Conservation (phyloP, 371 early-diverging fungal genomes). For the Batkoa obscura region DNA sequence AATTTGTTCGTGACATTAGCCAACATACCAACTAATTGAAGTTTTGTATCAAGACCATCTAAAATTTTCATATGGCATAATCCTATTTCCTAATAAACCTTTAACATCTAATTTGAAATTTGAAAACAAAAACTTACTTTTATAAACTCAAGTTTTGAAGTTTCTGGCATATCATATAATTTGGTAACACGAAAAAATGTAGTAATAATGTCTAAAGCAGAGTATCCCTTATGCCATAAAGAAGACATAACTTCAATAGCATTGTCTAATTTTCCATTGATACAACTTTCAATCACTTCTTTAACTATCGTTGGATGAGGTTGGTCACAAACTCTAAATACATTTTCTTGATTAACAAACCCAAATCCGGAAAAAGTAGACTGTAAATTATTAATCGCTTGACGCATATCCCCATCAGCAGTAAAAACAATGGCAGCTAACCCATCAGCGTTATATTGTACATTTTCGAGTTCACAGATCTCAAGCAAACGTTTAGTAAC, state of each 20-base stretch:
- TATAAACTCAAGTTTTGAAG: conserved; percentile 57
- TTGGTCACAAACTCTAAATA: conserved; percentile 90
- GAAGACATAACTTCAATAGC: conserved; percentile 42
- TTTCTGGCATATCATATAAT: conserved; percentile 36
- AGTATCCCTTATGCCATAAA: conserved; percentile 70
- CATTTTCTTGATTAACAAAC: conserved; percentile 65
- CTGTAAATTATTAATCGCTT: conserved; percentile 95
- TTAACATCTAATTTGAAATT: background rate
- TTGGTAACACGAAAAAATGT: conserved; percentile 38
- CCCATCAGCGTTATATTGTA: conserved; percentile 65
- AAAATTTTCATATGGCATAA: conserved; percentile 64
- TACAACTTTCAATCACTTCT: conserved; percentile 46
- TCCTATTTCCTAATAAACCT: conserved; percentile 53
- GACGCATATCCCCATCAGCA: conserved; percentile 98
- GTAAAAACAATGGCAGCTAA: conserved; percentile 86
- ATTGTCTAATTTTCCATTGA: conserved; percentile 38
- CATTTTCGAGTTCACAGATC: conserved; percentile 68
- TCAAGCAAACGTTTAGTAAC: conserved; percentile 56
- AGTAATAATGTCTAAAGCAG: conserved; percentile 75
- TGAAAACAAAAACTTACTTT: conserved; percentile 24
- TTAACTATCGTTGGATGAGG: conserved; percentile 76
- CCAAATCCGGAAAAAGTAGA: conserved; percentile 73
- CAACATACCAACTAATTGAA: conserved; percentile 65
- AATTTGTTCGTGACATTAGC: conserved; percentile 25
- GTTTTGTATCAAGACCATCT: conserved; percentile 55